phyloP scores from a whole-genome alignment of 192 early-diverging fungal genomes.

The Coemansia sp. region DNA sequence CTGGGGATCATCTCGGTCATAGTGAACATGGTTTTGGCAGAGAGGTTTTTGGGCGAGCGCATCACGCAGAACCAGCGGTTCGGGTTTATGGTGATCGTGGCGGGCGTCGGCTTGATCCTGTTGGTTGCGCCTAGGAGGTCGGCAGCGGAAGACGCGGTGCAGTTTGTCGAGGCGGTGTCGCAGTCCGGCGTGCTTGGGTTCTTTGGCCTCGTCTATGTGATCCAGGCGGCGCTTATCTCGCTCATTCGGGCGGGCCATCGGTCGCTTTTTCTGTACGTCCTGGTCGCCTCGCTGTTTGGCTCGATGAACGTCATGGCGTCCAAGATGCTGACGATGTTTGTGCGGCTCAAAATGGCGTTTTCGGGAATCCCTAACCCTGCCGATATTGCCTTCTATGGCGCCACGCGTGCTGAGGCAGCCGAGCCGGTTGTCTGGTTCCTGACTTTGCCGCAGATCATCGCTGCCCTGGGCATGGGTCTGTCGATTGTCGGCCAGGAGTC shows the following conservation, averaged over 20 bases:
- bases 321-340: constrained; percentile 46
- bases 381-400: constrained; percentile 42
- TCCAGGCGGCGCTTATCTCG: constrained; percentile 24
- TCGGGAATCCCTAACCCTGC: constrained; percentile 31
- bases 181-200: constrained; percentile 33
- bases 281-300: constrained; percentile 47
- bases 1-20: constrained; percentile 48
- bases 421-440: constrained; percentile 12
- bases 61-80: constrained; percentile 45
- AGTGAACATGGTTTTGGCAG: constrained; percentile 45
- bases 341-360: constrained; percentile 33
- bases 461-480: constrained; percentile 24
- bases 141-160: constrained; percentile 23
- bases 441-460: constrained; percentile 26
- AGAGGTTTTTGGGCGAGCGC: constrained; percentile 46
- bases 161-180: constrained; percentile 39
- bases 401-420: constrained; percentile 10
- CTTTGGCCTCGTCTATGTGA: constrained; percentile 21
- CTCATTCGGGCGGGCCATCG: constrained; percentile 23
- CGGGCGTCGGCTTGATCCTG: constrained; percentile 42
- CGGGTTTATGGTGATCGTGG: constrained; percentile 40
- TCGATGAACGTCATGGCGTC: constrained; percentile 53
- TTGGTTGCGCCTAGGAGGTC: constrained; percentile 45
- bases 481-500: constrained; percentile 52
- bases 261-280: constrained; percentile 38